Percentiles rank a stretch among this genome's conserved stretches.
Evolutionary conservation across 495 filamentous ascomycete genomes (phyloP).

Genomic region (Penicillium daleae): DNA sequence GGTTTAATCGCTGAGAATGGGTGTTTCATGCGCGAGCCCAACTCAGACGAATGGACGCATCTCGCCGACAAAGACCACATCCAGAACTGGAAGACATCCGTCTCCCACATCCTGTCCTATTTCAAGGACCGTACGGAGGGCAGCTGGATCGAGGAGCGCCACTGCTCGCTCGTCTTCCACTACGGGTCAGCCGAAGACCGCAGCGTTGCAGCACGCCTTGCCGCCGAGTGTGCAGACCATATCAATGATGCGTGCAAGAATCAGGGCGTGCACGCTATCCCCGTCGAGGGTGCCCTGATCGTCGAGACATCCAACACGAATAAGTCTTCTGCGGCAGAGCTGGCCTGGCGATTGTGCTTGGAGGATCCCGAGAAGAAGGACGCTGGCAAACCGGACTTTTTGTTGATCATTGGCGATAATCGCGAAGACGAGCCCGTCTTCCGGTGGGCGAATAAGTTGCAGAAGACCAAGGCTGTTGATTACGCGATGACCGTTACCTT

Average conservation of each 20-base stretch:
- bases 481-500: conserved; percentile 82
- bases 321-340: conserved; percentile 76
- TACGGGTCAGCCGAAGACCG: conserved; percentile 81
- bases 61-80: conserved; percentile 71
- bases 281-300: conserved; percentile 73
- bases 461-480: conserved; percentile 54
- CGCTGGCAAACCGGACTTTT: conserved; percentile 66
- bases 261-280: conserved; percentile 81
- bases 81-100: conserved; percentile 74
- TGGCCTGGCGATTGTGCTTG: conserved; percentile 64
- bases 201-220: conserved; percentile 70
- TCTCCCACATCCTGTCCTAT: conserved; percentile 77
- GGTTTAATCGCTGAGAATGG: conserved; percentile 93
- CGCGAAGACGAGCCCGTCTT: conserved; percentile 92
- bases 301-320: conserved; percentile 82
- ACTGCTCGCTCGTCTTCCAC: conserved; percentile 86
- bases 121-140: conserved; percentile 87
- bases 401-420: conserved; percentile 85
- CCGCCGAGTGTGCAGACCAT: conserved; percentile 84
- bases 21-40: conserved; percentile 77
- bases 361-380: conserved; percentile 33
- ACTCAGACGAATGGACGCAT: conserved; percentile 69
- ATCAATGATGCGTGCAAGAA: conserved; percentile 89
- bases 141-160: conserved; percentile 81
- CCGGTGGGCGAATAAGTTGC: conserved; percentile 84